phyloP scores from a whole-genome alignment of 2,329 filamentous ascomycete genomes.

The Nemania sp. region DNA sequence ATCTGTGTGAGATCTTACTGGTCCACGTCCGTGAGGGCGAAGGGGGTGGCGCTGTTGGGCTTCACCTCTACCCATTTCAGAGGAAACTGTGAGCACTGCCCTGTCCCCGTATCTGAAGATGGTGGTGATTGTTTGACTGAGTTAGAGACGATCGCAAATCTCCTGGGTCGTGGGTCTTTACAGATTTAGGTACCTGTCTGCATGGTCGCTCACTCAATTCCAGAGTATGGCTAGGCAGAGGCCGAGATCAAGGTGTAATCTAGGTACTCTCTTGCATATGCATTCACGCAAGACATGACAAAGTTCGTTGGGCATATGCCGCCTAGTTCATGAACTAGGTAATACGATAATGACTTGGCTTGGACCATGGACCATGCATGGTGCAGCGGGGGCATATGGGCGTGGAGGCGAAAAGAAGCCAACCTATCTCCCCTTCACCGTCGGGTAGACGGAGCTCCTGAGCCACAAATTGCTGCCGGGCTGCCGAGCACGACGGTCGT shows the following conservation, averaged over 20 bases:
- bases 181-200: neutral
- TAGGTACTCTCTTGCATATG: too few relatives aligned
- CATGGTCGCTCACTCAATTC: neutral
- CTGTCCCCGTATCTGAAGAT: neutral
- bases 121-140: neutral
- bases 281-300: too few relatives aligned
- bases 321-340: too few relatives aligned
- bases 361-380: neutral
- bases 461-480: neutral
- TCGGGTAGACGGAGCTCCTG: neutral
- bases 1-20: neutral
- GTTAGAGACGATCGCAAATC: neutral
- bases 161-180: neutral
- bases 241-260: too few relatives aligned
- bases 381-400: neutral
- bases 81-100: slow-evolving; percentile 11
- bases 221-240: too few relatives aligned
- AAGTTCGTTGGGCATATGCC: too few relatives aligned
- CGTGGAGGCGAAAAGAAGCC: neutral
- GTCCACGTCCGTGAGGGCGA: slow-evolving; percentile 10
- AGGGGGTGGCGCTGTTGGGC: slow-evolving; percentile 19
- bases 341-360: neutral
- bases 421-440: neutral
- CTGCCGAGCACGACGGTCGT: neutral
- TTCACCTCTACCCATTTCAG: neutral